Evolutionary conservation across 2,329 filamentous ascomycete species (phyloP).

Genomic region (Aureobasidium sp.): DNA sequence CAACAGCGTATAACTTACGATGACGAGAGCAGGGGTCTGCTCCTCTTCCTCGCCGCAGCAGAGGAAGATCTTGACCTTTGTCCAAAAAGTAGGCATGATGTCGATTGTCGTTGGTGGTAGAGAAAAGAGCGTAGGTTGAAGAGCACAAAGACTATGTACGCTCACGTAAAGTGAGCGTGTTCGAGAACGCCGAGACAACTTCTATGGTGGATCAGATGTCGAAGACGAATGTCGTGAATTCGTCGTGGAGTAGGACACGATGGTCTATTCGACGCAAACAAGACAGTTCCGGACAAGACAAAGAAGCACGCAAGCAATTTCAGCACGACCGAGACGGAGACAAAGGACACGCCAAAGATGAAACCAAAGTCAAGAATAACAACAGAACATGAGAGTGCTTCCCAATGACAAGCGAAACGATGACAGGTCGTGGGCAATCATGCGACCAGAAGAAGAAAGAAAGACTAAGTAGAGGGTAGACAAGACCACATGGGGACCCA

Average conservation of each 20-base stretch:
- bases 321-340: not conserved
- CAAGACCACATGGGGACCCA: not conserved
- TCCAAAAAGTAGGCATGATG: not conserved
- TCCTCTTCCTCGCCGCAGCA: conserved; percentile 5
- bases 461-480: not conserved
- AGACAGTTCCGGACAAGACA: not conserved
- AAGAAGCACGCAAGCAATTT: conserved; percentile 10
- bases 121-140: not conserved
- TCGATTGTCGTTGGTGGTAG: not conserved
- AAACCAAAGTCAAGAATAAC: conserved; percentile 1
- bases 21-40: not conserved
- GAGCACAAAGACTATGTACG: not conserved
- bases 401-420: not conserved
- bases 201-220: not conserved
- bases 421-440: not conserved
- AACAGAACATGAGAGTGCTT: not conserved
- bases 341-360: conserved; percentile 9
- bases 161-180: not conserved
- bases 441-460: not conserved
- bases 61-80: not conserved
- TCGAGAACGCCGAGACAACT: not conserved
- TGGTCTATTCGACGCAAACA: not conserved
- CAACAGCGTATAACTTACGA: not conserved
- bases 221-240: not conserved
- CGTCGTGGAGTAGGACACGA: not conserved